A percentile compares a stretch with the other conserved stretches of the same genome.
Conservation (phyloP, 2,329 filamentous ascomycete species). For the Amphichorda felina region DNA sequence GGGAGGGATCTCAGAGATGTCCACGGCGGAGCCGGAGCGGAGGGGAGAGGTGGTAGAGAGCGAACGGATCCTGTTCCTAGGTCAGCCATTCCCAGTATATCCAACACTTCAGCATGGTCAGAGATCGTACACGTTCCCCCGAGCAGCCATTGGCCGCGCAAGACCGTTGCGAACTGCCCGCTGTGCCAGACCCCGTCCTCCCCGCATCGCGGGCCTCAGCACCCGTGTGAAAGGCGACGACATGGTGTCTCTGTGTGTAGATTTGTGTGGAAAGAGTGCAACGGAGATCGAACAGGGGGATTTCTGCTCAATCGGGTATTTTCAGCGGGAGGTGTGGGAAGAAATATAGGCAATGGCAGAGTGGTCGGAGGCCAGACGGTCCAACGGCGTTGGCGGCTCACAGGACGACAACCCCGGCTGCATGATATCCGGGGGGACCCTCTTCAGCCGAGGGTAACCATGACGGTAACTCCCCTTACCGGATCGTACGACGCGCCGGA, state of each 20-base stretch:
- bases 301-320: neutral
- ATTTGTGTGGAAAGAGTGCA: neutral
- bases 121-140: neutral
- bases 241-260: constrained; percentile 9
- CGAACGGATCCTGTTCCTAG: constrained; percentile 23
- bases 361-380: neutral
- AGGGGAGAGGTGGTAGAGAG: constrained; percentile 49
- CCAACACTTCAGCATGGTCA: too few relatives aligned
- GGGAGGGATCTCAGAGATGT: constrained; percentile 69
- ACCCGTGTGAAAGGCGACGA: constrained; percentile 37
- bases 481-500: too few relatives aligned
- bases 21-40: constrained; percentile 27
- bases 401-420: neutral
- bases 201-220: constrained; percentile 37
- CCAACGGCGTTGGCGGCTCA: neutral
- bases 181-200: constrained; percentile 23
- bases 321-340: neutral
- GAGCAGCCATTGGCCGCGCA: constrained; percentile 8
- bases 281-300: neutral
- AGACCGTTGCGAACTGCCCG: constrained; percentile 12
- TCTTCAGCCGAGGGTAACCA: constrained; percentile 13
- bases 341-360: neutral
- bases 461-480: too few relatives aligned
- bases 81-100: neutral
- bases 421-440: neutral